These are phyloP conservation scores for Yamadazyma membranifaciens DNA, from an alignment of 1,139 yeast species.

Conservation along the genomic window DNA sequence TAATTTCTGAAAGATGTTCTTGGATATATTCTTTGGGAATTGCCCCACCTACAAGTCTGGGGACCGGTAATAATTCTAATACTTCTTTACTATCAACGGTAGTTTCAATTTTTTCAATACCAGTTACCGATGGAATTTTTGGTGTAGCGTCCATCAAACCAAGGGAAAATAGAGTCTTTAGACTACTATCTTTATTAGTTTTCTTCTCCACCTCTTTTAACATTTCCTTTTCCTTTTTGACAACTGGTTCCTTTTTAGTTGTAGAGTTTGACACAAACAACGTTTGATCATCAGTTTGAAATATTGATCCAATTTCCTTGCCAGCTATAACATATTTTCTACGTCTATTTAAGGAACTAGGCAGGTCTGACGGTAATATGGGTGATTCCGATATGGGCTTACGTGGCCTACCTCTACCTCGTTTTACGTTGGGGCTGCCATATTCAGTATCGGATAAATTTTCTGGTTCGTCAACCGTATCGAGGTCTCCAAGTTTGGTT, in stretches of 20 bases:
- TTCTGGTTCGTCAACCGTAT: not conserved
- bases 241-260: slow-evolving; percentile 2
- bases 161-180: slow-evolving; percentile 2
- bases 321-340: not conserved
- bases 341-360: not conserved
- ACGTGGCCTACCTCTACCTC: slow-evolving; percentile 2
- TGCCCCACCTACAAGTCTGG: slow-evolving; percentile 30
- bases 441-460: not conserved
- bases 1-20: slow-evolving; percentile 29
- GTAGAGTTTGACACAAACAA: slow-evolving; percentile 7
- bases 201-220: not conserved
- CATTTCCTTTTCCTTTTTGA: not conserved
- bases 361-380: not conserved
- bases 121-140: slow-evolving; percentile 30
- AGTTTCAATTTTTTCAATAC: slow-evolving; percentile 19
- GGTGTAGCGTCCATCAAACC: slow-evolving; percentile 3
- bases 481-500: not conserved
- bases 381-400: not conserved
- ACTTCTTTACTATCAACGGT: slow-evolving; percentile 1
- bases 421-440: not conserved
- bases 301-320: slow-evolving; percentile 11
- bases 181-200: not conserved
- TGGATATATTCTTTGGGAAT: slow-evolving; percentile 29
- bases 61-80: slow-evolving; percentile 32
- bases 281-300: slow-evolving; percentile 8